Evolutionary conservation across 306 rosid species (phyloP).

Genomic region (Ochetophila trinervis): DNA sequence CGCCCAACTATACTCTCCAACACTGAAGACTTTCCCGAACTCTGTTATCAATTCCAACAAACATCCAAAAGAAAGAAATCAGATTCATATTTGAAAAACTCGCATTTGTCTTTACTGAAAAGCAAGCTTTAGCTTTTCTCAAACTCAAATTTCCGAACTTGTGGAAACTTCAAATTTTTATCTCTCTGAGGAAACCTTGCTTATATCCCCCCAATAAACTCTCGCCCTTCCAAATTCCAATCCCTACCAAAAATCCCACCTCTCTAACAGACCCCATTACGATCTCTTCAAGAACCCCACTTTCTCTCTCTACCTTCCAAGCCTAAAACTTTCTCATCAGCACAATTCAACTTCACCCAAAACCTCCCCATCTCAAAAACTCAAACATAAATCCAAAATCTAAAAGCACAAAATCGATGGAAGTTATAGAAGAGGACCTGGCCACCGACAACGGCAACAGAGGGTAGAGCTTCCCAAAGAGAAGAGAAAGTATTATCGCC

Average conservation of each 20-base stretch:
- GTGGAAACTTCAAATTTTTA: no score
- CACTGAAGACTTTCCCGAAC: slow-evolving; percentile 98
- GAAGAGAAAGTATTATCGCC: slow-evolving; percentile 61
- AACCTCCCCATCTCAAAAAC: neutral
- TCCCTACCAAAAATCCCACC: neutral
- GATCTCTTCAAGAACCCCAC: neutral
- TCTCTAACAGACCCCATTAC: neutral
- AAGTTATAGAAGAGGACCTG: slow-evolving; percentile 46
- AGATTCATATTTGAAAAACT: neutral
- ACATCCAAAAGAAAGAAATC: neutral
- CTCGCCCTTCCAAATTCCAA: neutral
- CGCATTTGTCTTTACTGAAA: neutral
- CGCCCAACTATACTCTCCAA: slow-evolving; percentile 95
- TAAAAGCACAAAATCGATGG: neutral
- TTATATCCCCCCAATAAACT: no score
- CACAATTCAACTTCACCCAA: neutral
- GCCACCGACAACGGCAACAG: slow-evolving; percentile 96
- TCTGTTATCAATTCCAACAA: slow-evolving; percentile 43
- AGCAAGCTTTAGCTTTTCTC: neutral
- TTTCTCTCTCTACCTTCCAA: neutral
- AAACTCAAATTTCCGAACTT: no score
- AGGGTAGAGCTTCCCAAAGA: slow-evolving; percentile 94
- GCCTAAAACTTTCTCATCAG: neutral
- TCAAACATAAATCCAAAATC: neutral
- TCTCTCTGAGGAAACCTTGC: no score